Evolutionary conservation across 2,329 filamentous ascomycete genomes (phyloP).

Genomic region (Blastomyces gilchristii): DNA sequence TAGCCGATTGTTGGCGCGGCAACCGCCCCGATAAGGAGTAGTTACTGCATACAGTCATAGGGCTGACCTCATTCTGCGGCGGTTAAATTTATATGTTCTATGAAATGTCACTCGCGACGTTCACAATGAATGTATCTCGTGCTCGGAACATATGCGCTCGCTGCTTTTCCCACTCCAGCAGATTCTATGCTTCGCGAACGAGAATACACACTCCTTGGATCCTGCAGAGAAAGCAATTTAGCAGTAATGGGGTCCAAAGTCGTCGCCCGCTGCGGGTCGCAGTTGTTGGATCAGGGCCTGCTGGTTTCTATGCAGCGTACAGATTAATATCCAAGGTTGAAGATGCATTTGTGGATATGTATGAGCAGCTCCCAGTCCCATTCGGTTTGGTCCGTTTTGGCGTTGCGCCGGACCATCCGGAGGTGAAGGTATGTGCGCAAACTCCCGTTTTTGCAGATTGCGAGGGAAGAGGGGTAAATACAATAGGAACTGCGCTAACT

Average conservation of each 20-base stretch:
- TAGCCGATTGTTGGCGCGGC: conserved; percentile 22
- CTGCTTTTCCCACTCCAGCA: conserved; percentile 6
- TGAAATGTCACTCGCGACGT: conserved; percentile 8
- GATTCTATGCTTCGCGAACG: not conserved
- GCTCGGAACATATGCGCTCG: conserved; percentile 11
- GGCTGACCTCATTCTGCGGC: conserved; percentile 12
- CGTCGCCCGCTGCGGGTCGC: conserved; percentile 63
- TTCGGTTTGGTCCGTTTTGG: conserved; percentile 89
- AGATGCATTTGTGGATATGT: conserved; percentile 79
- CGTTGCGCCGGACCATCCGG: conserved; percentile 95
- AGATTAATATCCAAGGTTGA: conserved; percentile 67
- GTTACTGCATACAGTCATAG: conserved; percentile 13
- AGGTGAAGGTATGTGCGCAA: conserved; percentile 66
- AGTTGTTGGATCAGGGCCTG: conserved; percentile 84
- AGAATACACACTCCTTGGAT: not conserved
- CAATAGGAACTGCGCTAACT: not conserved
- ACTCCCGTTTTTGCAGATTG: not conserved
- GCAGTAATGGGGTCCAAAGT: conserved; percentile 9
- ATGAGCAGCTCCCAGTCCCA: conserved; percentile 82
- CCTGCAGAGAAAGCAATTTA: conserved; percentile 10
- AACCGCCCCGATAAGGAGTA: conserved; percentile 19
- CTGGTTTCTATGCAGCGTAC: conserved; percentile 90
- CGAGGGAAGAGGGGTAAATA: not conserved
- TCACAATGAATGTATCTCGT: conserved; percentile 17
- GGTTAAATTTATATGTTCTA: conserved; percentile 3